Evolutionary conservation across 352 stramenopile genomes (phyloP).

Genomic region (Plasmopara muralis): DNA sequence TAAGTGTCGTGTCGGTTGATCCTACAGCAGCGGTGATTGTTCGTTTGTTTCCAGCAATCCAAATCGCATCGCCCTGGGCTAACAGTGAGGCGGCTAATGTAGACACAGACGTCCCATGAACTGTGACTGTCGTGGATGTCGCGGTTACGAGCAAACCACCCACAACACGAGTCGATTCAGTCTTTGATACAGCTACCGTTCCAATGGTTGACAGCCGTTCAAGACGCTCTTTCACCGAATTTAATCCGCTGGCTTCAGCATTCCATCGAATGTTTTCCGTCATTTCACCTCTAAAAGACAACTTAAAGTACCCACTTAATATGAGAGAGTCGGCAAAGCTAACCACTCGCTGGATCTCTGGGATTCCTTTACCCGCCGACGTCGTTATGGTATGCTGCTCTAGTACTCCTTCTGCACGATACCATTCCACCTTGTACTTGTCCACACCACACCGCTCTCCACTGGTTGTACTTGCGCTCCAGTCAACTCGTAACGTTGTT

Average conservation of each 20-base stretch:
- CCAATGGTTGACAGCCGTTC: conserved; percentile 60
- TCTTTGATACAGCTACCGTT: conserved; percentile 47
- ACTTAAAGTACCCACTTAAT: conserved; percentile 57
- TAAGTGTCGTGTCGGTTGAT: conserved; percentile 11
- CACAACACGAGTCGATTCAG: conserved; percentile 39
- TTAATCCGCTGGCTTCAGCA: conserved; percentile 39
- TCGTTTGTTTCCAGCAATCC: conserved; percentile 42
- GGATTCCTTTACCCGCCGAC: conserved; percentile 54
- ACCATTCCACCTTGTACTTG: conserved; percentile 77
- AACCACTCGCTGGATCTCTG: conserved; percentile 54
- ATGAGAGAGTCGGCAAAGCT: conserved; percentile 54
- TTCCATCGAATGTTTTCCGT: conserved; percentile 71
- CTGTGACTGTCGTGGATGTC: conserved; percentile 23
- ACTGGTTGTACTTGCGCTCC: conserved; percentile 27
- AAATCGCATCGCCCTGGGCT: conserved; percentile 37
- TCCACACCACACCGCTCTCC: conserved; percentile 33
- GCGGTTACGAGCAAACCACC: conserved; percentile 36
- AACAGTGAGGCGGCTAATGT: conserved; percentile 10
- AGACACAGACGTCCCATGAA: conserved; percentile 23
- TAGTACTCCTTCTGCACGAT: conserved; percentile 38
- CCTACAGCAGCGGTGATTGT: conserved; percentile 18
- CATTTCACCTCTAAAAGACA: conserved; percentile 48
- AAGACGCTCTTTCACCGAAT: conserved; percentile 64
- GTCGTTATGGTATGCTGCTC: conserved; percentile 77
- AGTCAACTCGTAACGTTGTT: conserved; percentile 45